Percentiles rank a stretch among this genome's conserved stretches.
Evolutionary conservation across 495 filamentous ascomycete genomes (phyloP).

Genomic region (Aspergillus taichungensis): DNA sequence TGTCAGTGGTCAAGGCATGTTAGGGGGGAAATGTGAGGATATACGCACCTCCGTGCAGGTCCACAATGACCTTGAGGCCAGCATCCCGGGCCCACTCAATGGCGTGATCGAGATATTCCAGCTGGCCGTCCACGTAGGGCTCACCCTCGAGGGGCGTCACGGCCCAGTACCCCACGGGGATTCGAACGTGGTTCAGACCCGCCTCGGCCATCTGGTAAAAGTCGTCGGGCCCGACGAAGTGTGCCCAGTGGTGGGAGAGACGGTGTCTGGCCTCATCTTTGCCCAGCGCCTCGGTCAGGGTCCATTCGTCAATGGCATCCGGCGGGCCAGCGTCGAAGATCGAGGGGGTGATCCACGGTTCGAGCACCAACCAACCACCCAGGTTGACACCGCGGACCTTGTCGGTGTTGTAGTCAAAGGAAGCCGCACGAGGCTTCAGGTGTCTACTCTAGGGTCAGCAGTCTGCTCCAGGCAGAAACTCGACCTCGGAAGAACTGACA

Average conservation of each 20-base stretch:
- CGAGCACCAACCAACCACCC: conserved; percentile 50
- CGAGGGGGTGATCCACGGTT: conserved; percentile 61
- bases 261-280: conserved; percentile 35
- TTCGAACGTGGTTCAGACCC: conserved; percentile 69
- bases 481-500: conserved; percentile 20
- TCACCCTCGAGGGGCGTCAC: conserved; percentile 49
- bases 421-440: conserved; percentile 21
- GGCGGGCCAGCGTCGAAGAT: conserved; percentile 44
- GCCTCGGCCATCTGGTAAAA: conserved; percentile 54
- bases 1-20: conserved; percentile 10
- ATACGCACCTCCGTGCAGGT: conserved; percentile 57
- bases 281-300: conserved; percentile 43
- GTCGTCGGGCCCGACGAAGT: conserved; percentile 59
- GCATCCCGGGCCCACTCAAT: conserved; percentile 57
- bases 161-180: conserved; percentile 77
- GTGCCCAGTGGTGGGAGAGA: conserved; percentile 49
- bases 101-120: conserved; percentile 55
- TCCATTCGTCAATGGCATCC: conserved; percentile 56
- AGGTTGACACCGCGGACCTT: conserved; percentile 50
- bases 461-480: background rate
- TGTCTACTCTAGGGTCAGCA: conserved; percentile 17
- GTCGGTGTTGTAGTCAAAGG: conserved; percentile 36
- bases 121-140: conserved; percentile 66
- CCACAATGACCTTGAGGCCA: conserved; percentile 60
- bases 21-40: background rate